Percentiles rank a stretch among this genome's conserved stretches.
phyloP scores from a whole-genome alignment of 1,284 basidiomycete genomes.

The Fomitopsis palustris region DNA sequence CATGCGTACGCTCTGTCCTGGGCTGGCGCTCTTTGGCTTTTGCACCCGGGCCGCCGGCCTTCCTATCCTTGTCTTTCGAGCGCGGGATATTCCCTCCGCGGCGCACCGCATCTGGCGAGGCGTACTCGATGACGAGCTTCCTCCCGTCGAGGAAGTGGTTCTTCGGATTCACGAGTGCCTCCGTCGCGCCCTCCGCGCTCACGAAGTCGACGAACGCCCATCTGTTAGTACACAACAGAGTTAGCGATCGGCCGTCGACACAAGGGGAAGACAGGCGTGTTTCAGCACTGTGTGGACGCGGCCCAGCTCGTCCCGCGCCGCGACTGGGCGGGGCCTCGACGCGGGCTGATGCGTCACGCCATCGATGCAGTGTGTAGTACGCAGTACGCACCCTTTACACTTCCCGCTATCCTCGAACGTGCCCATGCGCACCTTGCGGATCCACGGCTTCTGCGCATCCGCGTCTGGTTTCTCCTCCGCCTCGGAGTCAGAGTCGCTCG shows the following conservation, averaged over 20 bases:
- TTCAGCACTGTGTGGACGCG: background rate
- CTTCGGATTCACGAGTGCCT: slow-evolving; percentile 77
- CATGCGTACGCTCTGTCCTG: slow-evolving; percentile 9
- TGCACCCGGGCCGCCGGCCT: slow-evolving; percentile 6
- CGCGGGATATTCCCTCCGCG: slow-evolving; percentile 50
- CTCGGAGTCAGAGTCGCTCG: slow-evolving; percentile 15
- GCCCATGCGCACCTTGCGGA: slow-evolving; percentile 89
- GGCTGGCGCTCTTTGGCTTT: slow-evolving; percentile 9
- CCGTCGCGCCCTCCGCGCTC: slow-evolving; percentile 74
- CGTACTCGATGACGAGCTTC: slow-evolving; percentile 86
- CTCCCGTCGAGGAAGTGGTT: slow-evolving; percentile 86
- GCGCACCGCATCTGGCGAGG: slow-evolving; percentile 80
- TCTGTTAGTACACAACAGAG: slow-evolving; percentile 37
- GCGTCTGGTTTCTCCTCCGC: slow-evolving; percentile 28
- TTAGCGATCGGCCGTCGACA: background rate
- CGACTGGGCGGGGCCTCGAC: background rate
- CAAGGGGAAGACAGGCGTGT: background rate
- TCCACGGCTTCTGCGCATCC: slow-evolving; percentile 41
- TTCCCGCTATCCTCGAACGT: slow-evolving; percentile 93
- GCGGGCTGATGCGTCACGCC: background rate
- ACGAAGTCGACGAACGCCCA: slow-evolving; percentile 96
- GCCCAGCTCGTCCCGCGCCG: background rate
- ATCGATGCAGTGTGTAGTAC: background rate
- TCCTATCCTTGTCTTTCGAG: slow-evolving; percentile 19
- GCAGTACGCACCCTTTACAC: slow-evolving; percentile 83